These are phyloP conservation scores for Ailanthus altissimus DNA, from an alignment of 345 rosid genomes.

Conservation along the genomic window DNA sequence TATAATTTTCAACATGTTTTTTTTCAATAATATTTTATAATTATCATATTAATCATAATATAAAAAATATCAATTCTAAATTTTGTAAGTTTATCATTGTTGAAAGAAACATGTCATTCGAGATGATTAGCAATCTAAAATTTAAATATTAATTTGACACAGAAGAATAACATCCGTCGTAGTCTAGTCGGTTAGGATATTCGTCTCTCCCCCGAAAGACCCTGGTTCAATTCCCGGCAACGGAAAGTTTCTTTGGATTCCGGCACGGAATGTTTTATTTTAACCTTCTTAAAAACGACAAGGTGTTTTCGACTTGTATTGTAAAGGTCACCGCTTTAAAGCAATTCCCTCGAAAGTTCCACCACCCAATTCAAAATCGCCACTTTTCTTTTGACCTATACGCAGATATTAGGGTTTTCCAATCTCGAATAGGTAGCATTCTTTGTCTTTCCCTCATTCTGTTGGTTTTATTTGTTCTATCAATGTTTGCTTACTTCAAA, in stretches of 20 bases:
- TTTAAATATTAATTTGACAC: no score
- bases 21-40: no score
- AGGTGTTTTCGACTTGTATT: no score
- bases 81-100: no score
- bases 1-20: no score
- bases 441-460: not conserved
- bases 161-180: slow-evolving; percentile 36
- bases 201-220: slow-evolving; percentile 50
- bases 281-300: no score
- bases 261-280: no score
- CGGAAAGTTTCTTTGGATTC: slow-evolving; percentile 25
- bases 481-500: not conserved
- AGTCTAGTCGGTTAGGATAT: slow-evolving; percentile 56
- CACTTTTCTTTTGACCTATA: not conserved
- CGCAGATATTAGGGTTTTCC: not conserved
- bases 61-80: no score
- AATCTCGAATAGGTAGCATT: not conserved
- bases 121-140: no score
- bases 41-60: no score
- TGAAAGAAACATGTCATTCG: no score
- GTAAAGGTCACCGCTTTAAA: not conserved
- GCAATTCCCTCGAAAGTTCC: not conserved
- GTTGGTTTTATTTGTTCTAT: not conserved
- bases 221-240: slow-evolving; percentile 52
- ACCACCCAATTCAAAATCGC: not conserved